phyloP scores from a whole-genome alignment of 176 grass and related monocot species.

The Oryza longistaminata region DNA sequence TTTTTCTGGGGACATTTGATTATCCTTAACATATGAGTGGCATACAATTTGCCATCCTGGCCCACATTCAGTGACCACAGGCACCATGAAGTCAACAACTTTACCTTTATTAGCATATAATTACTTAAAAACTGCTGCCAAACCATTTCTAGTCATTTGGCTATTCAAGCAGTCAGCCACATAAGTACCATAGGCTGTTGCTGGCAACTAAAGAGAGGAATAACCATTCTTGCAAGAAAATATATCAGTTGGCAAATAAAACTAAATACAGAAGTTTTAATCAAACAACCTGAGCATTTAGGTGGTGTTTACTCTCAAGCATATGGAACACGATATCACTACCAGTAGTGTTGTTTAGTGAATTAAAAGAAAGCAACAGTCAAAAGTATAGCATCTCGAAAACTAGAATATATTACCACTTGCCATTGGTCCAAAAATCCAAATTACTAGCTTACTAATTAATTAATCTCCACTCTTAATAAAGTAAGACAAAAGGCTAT shows the following conservation, averaged over 20 bases:
- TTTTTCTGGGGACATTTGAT: background rate
- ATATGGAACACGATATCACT: background rate
- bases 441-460: background rate
- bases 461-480: slow-evolving; percentile 1
- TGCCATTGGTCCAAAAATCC: background rate
- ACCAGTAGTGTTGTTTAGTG: background rate
- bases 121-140: background rate
- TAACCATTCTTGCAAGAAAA: background rate
- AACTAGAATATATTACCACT: background rate
- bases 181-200: slow-evolving; percentile 5
- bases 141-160: slow-evolving; percentile 19
- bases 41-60: no score
- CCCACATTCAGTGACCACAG: background rate
- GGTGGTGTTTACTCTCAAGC: background rate
- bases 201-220: background rate
- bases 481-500: slow-evolving; percentile 11
- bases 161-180: background rate
- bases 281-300: slow-evolving; percentile 14
- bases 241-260: background rate
- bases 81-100: background rate
- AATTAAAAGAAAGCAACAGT: background rate
- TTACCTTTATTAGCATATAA: background rate
- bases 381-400: background rate
- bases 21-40: no score
- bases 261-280: background rate